A percentile compares a stretch with the other conserved stretches of the same genome.
Conservation (phyloP, 2,329 filamentous ascomycete genomes). For the Talaromyces rugulosus region DNA sequence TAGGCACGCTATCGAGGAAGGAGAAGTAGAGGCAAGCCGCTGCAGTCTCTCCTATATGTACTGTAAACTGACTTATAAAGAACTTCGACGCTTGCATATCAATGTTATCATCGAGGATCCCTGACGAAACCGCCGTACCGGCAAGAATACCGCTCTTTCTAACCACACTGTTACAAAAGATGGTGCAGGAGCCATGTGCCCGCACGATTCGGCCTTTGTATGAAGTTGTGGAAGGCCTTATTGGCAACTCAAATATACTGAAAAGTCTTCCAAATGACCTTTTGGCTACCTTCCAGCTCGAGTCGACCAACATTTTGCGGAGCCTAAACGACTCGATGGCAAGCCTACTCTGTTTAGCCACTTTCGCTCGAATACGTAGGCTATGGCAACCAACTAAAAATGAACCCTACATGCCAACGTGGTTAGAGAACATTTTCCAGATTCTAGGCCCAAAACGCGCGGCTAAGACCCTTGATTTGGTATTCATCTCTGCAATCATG, state of each 20-base stretch:
- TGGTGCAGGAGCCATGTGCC: constrained; percentile 26
- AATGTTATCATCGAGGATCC: constrained; percentile 32
- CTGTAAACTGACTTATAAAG: constrained; percentile 17
- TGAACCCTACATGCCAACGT: constrained; percentile 19
- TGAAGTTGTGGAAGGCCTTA: constrained; percentile 27
- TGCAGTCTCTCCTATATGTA: neutral
- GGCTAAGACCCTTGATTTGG: constrained; percentile 38
- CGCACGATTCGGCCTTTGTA: constrained; percentile 32
- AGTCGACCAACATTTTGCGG: constrained; percentile 34
- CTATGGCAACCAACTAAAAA: constrained; percentile 11
- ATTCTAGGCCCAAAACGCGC: constrained; percentile 38
- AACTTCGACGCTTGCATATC: constrained; percentile 27
- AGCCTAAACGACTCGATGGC: constrained; percentile 37
- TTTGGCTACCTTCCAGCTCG: constrained; percentile 33
- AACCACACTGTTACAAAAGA: constrained; percentile 23
- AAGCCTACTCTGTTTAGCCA: constrained; percentile 39
- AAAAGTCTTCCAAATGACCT: constrained; percentile 28
- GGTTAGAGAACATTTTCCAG: constrained; percentile 33
- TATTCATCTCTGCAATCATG: constrained; percentile 37
- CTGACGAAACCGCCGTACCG: constrained; percentile 25
- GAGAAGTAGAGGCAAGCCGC: constrained; percentile 26
- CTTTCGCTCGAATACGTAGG: constrained; percentile 32
- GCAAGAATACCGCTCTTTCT: constrained; percentile 31
- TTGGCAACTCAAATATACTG: constrained; percentile 23
- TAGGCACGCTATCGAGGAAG: constrained; percentile 23